Evolutionary conservation across 768 basidiomycete species (phyloP), one percentile per base, ranked within the genome.

Genomic region (Cystobasidium ongulense): DNA sequence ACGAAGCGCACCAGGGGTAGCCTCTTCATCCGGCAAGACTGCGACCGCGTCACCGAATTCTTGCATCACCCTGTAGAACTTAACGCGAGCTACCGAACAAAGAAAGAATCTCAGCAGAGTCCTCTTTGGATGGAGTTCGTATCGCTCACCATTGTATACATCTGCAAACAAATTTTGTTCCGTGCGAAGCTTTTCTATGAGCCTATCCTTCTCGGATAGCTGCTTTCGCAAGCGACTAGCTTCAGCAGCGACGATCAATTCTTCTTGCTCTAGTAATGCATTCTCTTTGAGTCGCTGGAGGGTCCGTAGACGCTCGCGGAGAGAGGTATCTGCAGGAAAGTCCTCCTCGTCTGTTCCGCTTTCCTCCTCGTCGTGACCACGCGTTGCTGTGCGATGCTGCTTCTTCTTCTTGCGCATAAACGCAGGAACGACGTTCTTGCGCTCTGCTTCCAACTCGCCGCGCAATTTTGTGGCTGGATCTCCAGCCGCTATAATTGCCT

Each of bases 31-130:
- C 0, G 29, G 52, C 27, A 68, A 50, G 17, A 75, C 76, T 10
- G 52, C 66, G 18, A 77, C 76, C 0, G 73, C 52, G 43, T 79
- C 77, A 2, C 61, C 64, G 53, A 78, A 72, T 18, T 63, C 8
- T 57, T 79, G 78, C 18, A 79, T 67, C 10, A 75, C 61, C n/a
- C 50, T 57, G 63, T 75, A 79, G 76, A 78, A 79, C 18, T 39
- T 18, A 54, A 76, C 11, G 8, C 78, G 76, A 1, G 66, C 76
- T 74, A 52, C 10, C 3, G 18, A 50, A 21, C 46, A 5, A 31
- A 1, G 23, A 43, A 50, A 61, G 57, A 35, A 27, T 2, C 33
- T 27, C 13, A 15, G 25, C 31, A 1, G 39, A 29, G 21, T 62
- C 41, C 7, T 8, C 46, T 21, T 2, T 2, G 39, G 35, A 25